A percentile compares a stretch with the other conserved stretches of the same genome.
These are phyloP conservation scores for Insectozyma bohioensis DNA, from an alignment of 1,139 yeast genomes.

Conservation along the genomic window DNA sequence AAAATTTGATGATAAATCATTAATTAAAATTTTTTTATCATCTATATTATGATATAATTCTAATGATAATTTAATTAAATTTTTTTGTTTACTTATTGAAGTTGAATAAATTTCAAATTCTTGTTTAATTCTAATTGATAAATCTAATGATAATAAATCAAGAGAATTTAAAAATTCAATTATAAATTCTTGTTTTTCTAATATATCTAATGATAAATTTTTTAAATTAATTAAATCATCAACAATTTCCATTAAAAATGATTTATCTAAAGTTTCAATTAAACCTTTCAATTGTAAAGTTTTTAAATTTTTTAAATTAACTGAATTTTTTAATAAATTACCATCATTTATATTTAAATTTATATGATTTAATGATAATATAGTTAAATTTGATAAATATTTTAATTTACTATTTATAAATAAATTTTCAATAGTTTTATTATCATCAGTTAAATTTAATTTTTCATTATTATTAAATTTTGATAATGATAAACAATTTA, in stretches of 20 bases:
- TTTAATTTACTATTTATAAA: constrained; percentile 17
- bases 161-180: constrained; percentile 32
- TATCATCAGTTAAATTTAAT: constrained; percentile 1
- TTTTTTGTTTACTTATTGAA: constrained; percentile 19
- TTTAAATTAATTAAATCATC: constrained; percentile 25
- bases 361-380: constrained; percentile 28
- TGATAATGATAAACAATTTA: constrained; percentile 21
- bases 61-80: constrained; percentile 33
- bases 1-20: constrained; percentile 14
- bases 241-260: constrained; percentile 31
- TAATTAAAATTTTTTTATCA: constrained; percentile 10
- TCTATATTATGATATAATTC: constrained; percentile 38
- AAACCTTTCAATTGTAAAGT: constrained; percentile 27
- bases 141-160: constrained; percentile 36
- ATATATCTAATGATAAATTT: constrained; percentile 40
- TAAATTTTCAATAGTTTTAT: constrained; percentile 3
- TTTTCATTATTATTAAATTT: constrained; percentile 13
- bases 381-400: constrained; percentile 19
- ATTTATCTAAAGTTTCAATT: constrained; percentile 22
- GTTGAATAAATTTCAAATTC: constrained; percentile 25
- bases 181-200: constrained; percentile 46
- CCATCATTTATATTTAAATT: constrained; percentile 27
- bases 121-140: constrained; percentile 42
- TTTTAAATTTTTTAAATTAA: constrained; percentile 21
- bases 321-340: constrained; percentile 17